These are phyloP conservation scores for Cocos nucifera DNA, from an alignment of 176 grass and related monocot species.

Conservation along the genomic window DNA sequence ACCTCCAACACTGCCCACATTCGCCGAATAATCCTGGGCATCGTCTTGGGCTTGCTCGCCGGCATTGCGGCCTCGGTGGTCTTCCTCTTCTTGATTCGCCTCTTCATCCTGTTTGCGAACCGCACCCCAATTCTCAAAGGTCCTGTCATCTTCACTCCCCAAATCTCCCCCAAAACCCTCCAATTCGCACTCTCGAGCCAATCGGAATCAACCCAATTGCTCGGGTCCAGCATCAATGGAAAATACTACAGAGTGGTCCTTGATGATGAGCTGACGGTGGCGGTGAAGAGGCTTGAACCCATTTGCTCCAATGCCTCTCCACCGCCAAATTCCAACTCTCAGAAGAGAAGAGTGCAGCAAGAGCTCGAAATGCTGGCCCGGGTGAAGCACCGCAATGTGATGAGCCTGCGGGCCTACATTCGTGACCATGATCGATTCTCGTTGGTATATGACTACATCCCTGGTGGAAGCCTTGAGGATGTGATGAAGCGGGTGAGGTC, in stretches of 20 bases:
- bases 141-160: conserved; percentile 73
- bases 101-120: conserved; percentile 58
- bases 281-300: conserved; percentile 50
- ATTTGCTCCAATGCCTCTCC: conserved; percentile 26
- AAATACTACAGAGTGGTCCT: conserved; percentile 71
- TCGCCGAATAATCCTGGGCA: conserved; percentile 66
- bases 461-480: conserved; percentile 79
- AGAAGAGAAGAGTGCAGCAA: conserved; percentile 77
- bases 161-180: conserved; percentile 70
- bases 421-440: conserved; percentile 58
- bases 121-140: conserved; percentile 60
- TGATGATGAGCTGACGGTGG: conserved; percentile 57
- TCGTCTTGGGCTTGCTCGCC: conserved; percentile 71
- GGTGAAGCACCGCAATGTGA: conserved; percentile 64
- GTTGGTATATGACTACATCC: conserved; percentile 62
- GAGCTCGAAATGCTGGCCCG: conserved; percentile 61
- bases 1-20: conserved; percentile 32
- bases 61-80: conserved; percentile 60
- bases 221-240: conserved; percentile 34
- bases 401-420: conserved; percentile 75
- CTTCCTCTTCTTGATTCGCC: conserved; percentile 68
- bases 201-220: conserved; percentile 25
- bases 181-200: conserved; percentile 43
- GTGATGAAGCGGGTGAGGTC: conserved; percentile 72
- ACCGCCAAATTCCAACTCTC: conserved; percentile 40